Base-by-base conservation (phyloP, 352 stramenopile genomes). In the Phytophthora litchii region DNA sequence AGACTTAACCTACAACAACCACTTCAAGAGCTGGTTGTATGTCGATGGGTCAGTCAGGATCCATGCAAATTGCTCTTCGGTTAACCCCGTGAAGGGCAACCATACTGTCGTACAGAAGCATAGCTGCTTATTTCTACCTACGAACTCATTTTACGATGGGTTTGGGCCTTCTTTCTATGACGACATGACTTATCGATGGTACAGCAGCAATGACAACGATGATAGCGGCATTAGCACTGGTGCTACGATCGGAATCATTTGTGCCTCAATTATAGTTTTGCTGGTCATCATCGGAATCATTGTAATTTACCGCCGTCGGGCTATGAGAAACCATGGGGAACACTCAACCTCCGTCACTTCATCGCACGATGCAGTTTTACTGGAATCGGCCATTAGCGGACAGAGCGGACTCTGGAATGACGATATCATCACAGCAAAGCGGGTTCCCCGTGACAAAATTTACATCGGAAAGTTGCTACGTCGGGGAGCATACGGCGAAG, bases 401-500 rank as follows among this genome's bases (percentile, higher is more conserved):
- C 56, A 64, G 38, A 29, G 11, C 0, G 56, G 57, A 21, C 42
- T 70, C 14, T 74, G 64, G 67, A 69, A 72, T 36, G 72, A 80
- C 44, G 52, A 68, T 35, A 49, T 64, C 9, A 67, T 80, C 55
- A 57, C 67, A 10, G 60, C 65, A 6, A 60, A 66, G n/a, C 52
- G 69, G 3, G 43, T 76, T 4, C 72, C 72, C 0, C 31, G 71
- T 20, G 68, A 78, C 6, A 60, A 70, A 16, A 35, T 80, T 16
- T 13, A 57, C 3, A 19, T 58, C 1, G 36, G 54, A 14, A 52
- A 63, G 13, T 45, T 76, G 6, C 42, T 80, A 21, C 71, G 60
- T 37, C 41, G 60, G 9, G 78, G 78, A 10, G 73, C 73, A 6
- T 88, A 72, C 50, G 78, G 78, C 0, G 51, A 75, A 31, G 75